Percentiles rank a stretch among this genome's conserved stretches.
phyloP scores from a whole-genome alignment of 2,329 filamentous ascomycete species.

The Apiospora kogelbergensis region DNA sequence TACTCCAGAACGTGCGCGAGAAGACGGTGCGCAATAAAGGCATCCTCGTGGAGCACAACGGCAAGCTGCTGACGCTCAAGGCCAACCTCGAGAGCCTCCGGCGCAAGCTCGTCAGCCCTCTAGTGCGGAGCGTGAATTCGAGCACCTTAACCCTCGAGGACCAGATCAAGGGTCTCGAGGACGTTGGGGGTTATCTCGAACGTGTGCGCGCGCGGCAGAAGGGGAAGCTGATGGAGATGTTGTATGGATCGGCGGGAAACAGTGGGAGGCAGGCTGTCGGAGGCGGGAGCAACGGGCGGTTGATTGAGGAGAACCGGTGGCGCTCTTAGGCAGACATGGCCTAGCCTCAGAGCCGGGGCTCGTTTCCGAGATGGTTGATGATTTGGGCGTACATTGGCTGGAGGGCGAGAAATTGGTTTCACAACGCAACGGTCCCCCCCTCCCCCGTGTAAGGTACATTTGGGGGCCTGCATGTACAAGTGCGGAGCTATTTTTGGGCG shows the following conservation, averaged over 20 bases:
- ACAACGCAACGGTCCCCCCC: not conserved
- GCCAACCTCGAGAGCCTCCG: constrained; percentile 83
- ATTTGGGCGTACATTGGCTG: not conserved
- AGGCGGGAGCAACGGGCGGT: constrained; percentile 28
- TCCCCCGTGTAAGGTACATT: not conserved
- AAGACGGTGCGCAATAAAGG: constrained; percentile 87
- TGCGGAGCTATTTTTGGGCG: not conserved
- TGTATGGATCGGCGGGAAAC: constrained; percentile 57
- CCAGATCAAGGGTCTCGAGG: constrained; percentile 80
- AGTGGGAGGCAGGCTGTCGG: constrained; percentile 8
- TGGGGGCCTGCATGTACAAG: not conserved
- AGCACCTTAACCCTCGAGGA: constrained; percentile 77
- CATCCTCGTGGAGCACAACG: constrained; percentile 82
- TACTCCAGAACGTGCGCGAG: constrained; percentile 76
- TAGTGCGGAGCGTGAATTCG: constrained; percentile 69
- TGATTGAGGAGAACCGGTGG: constrained; percentile 29
- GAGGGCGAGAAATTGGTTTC: not conserved
- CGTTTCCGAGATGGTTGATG: not conserved
- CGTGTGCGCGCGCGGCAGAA: constrained; percentile 77
- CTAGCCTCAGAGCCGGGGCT: not conserved
- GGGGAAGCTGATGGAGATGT: constrained; percentile 75
- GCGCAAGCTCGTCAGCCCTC: constrained; percentile 78
- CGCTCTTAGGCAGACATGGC: not conserved
- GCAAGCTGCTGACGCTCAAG: constrained; percentile 79
- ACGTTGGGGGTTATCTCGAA: constrained; percentile 76